Evolutionary conservation across 495 filamentous ascomycete genomes (phyloP).

Genomic region (Hyaloscypha finlandica): DNA sequence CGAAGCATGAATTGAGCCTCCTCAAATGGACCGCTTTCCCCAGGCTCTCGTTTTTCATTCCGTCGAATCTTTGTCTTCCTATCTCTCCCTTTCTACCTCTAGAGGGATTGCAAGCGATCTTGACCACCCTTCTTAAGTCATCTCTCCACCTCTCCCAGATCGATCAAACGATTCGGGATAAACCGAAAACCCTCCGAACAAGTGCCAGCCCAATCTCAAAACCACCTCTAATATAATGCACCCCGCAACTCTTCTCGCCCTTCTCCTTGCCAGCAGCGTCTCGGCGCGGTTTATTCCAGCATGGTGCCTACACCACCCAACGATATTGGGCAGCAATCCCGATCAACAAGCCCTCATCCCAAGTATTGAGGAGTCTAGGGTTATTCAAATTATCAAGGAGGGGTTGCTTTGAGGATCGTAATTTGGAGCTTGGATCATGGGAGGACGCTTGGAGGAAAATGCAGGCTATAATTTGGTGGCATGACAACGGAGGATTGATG

Average conservation of each 20-base stretch:
- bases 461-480: no score
- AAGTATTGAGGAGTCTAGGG: background rate
- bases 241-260: background rate
- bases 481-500: no score
- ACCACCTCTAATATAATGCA: background rate
- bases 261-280: conserved; percentile 2
- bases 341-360: background rate
- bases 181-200: background rate
- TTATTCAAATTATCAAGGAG: no score
- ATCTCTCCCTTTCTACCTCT: background rate
- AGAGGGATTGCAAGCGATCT: background rate
- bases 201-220: background rate
- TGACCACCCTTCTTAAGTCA: background rate
- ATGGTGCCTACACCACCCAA: background rate
- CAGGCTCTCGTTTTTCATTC: background rate
- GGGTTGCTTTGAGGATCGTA: no score
- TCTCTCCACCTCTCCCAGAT: background rate
- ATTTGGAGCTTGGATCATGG: no score
- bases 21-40: background rate
- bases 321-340: background rate
- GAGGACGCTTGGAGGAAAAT: no score
- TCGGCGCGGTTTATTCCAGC: background rate
- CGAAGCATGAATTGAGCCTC: background rate
- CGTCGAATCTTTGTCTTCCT: background rate
- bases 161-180: background rate